Percentiles rank a stretch among this genome's conserved stretches.
Conservation (phyloP, 352 stramenopile species). For the Aphanomyces astaci region DNA sequence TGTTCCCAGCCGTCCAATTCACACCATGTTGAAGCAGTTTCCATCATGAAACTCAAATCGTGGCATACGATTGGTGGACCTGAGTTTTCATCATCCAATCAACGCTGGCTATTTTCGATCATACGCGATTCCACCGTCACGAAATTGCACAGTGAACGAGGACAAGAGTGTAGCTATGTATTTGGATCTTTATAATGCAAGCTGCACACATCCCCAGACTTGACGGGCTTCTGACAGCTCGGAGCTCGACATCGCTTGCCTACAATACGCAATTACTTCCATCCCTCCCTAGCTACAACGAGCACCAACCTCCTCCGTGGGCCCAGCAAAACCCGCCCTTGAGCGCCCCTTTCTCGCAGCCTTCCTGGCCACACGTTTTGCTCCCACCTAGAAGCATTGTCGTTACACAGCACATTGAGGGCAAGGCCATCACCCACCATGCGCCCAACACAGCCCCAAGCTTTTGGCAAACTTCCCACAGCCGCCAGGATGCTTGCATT, state of each 20-base stretch:
- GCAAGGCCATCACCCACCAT: slow-evolving; percentile 57
- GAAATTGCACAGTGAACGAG: neutral
- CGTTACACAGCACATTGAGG: slow-evolving; percentile 21
- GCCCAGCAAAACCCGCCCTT: slow-evolving; percentile 71
- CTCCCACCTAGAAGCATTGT: slow-evolving; percentile 22
- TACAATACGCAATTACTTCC: neutral
- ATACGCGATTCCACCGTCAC: too few species aligned
- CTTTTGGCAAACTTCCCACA: slow-evolving; percentile 72
- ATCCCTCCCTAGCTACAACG: too few species aligned
- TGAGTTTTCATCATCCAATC: neutral
- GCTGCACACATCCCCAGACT: neutral
- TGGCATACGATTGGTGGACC: neutral
- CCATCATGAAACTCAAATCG: too few species aligned
- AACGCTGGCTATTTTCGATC: neutral
- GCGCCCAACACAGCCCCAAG: slow-evolving; percentile 75
- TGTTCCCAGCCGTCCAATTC: neutral
- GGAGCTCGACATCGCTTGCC: slow-evolving; percentile 12
- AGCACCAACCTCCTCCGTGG: slow-evolving; percentile 48
- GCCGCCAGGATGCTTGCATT: slow-evolving; percentile 44
- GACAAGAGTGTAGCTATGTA: neutral
- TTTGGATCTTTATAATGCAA: neutral
- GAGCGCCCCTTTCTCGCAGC: slow-evolving; percentile 61
- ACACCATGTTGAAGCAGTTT: neutral
- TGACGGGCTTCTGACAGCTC: slow-evolving; percentile 22
- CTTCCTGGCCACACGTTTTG: slow-evolving; percentile 12